Conservation (phyloP, 192 early-diverging fungal genomes). For the Phycomyces nitens region DNA sequence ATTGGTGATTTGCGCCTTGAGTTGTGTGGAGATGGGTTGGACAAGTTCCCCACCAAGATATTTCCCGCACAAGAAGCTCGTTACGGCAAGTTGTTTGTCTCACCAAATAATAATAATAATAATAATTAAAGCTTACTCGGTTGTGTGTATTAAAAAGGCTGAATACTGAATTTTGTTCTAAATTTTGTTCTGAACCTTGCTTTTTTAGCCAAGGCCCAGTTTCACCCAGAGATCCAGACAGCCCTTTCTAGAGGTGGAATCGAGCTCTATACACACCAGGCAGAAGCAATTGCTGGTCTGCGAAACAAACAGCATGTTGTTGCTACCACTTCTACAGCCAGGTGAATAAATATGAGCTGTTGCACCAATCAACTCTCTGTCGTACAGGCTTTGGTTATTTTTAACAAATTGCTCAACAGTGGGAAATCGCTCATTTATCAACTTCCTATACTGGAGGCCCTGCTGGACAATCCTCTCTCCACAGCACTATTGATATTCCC, state of each 20-base stretch:
- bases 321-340: conserved; percentile 69
- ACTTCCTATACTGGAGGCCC: conserved; percentile 53
- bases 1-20: too few species aligned
- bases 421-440: conserved; percentile 84
- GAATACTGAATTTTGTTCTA: too few species aligned
- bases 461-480: conserved; percentile 38
- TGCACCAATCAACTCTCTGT: too few species aligned
- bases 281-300: conserved; percentile 55
- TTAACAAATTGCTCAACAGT: conserved; percentile 32
- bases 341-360: conserved; percentile 30
- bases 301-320: conserved; percentile 52
- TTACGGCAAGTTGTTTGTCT: too few species aligned
- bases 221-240: conserved; percentile 4
- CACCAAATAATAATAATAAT: too few species aligned
- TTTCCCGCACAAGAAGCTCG: too few species aligned
- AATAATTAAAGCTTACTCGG: too few species aligned
- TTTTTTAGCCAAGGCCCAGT: neutral
- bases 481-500: conserved; percentile 68
- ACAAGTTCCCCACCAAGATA: too few species aligned
- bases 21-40: too few species aligned
- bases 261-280: conserved; percentile 71
- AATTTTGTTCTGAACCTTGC: too few species aligned
- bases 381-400: too few species aligned
- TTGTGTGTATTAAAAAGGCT: too few species aligned
- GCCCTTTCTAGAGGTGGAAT: conserved; percentile 32